These are phyloP conservation scores for Termitomyces sp. DNA, from an alignment of 768 basidiomycete species.

Conservation along the genomic window DNA sequence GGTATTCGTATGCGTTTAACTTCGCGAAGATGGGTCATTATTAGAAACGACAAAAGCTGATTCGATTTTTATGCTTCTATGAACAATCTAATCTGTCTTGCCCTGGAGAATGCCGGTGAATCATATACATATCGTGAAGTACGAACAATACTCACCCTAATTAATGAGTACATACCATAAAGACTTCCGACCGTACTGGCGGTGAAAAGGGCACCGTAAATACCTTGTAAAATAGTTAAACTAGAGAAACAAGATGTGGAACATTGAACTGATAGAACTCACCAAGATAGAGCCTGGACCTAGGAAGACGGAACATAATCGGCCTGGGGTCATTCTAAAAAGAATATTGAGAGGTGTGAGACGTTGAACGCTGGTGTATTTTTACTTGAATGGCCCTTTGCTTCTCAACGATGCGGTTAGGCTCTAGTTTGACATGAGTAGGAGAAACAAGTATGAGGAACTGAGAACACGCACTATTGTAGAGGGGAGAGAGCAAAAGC, in stretches of 20 bases:
- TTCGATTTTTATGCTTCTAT: conserved; percentile 7
- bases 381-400: conserved; percentile 64
- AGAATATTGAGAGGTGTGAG: conserved; percentile 2
- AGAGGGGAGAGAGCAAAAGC: conserved; percentile 49
- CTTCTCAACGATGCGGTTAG: conserved; percentile 59
- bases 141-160: conserved; percentile 27
- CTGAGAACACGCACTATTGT: conserved; percentile 48
- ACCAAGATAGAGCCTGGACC: conserved; percentile 64
- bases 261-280: conserved; percentile 15
- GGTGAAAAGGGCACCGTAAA: conserved; percentile 48
- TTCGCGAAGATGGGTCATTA: background rate
- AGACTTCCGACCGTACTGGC: conserved; percentile 48
- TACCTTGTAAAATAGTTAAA: conserved; percentile 28
- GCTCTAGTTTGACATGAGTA: conserved; percentile 31
- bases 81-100: conserved; percentile 12
- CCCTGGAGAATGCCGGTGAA: conserved; percentile 8
- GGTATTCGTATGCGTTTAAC: background rate
- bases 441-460: background rate
- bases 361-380: conserved; percentile 6
- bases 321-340: conserved; percentile 39
- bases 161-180: conserved; percentile 43
- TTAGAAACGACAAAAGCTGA: background rate
- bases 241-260: background rate
- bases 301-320: conserved; percentile 56
- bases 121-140: background rate